These are phyloP conservation scores for Hypoxylon trugodes DNA, from an alignment of 495 filamentous ascomycete species.

Conservation along the genomic window DNA sequence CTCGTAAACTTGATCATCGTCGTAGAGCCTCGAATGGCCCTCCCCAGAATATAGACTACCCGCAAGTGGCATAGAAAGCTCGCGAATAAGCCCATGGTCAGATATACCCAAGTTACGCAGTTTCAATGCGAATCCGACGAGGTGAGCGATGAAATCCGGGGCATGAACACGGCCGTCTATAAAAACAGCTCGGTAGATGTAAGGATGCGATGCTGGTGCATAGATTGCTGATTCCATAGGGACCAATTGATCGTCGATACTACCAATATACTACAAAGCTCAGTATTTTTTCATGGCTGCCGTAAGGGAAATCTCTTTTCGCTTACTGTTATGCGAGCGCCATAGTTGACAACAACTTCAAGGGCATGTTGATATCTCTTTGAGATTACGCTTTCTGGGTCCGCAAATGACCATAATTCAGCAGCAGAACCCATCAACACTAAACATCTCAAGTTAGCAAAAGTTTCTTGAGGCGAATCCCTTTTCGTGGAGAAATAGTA, in stretches of 20 bases:
- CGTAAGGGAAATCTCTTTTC: not conserved
- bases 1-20: slow-evolving; percentile 89
- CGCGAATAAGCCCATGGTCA: slow-evolving; percentile 92
- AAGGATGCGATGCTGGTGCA: slow-evolving; percentile 82
- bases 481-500: too few relatives aligned
- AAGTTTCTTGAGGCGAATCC: too few relatives aligned
- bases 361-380: slow-evolving; percentile 81
- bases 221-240: slow-evolving; percentile 84
- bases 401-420: slow-evolving; percentile 92
- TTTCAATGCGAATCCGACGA: slow-evolving; percentile 93
- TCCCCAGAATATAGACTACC: slow-evolving; percentile 92
- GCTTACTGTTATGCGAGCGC: slow-evolving; percentile 73
- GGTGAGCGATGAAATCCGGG: slow-evolving; percentile 89
- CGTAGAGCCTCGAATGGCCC: slow-evolving; percentile 92
- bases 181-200: slow-evolving; percentile 92
- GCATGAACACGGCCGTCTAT: slow-evolving; percentile 93
- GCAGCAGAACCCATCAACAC: slow-evolving; percentile 84
- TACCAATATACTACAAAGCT: slow-evolving; percentile 65
- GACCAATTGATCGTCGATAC: slow-evolving; percentile 96
- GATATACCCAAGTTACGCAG: slow-evolving; percentile 89
- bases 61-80: slow-evolving; percentile 86
- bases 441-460: slow-evolving; percentile 11
- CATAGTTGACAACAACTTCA: slow-evolving; percentile 73
- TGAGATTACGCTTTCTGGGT: slow-evolving; percentile 79
- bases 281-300: not conserved